Evolutionary conservation across 768 basidiomycete genomes (phyloP).

Genomic region (Tricholoma saponaceum): DNA sequence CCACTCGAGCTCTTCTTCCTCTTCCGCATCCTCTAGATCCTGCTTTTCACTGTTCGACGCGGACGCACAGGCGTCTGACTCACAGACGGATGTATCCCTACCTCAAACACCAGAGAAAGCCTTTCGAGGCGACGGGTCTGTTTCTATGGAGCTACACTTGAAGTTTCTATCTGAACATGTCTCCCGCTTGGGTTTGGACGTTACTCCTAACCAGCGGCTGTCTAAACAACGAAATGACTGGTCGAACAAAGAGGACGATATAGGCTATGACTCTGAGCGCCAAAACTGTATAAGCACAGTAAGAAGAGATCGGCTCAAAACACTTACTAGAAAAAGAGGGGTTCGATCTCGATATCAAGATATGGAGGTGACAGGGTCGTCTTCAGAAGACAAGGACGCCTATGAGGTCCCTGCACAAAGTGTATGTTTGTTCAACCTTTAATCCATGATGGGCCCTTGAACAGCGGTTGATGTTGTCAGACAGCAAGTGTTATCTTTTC

Average conservation of each 20-base stretch:
- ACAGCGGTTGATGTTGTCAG: background rate
- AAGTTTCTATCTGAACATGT: background rate
- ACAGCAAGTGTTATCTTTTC: background rate
- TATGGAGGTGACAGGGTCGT: background rate
- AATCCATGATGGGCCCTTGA: no score
- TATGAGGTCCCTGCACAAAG: background rate
- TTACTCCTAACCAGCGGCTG: slow-evolving; percentile 5
- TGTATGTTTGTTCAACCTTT: background rate
- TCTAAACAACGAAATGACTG: background rate
- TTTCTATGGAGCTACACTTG: background rate
- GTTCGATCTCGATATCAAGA: background rate
- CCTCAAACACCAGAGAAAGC: slow-evolving; percentile 7
- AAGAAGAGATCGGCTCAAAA: background rate
- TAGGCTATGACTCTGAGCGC: slow-evolving; percentile 14
- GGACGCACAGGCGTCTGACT: slow-evolving; percentile 9
- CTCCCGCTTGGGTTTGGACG: background rate
- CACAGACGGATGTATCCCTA: slow-evolving; percentile 14
- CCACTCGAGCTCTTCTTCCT: slow-evolving; percentile 11
- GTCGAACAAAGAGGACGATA: background rate
- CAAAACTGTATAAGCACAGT: background rate
- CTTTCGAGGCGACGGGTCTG: background rate
- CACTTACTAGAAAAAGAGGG: background rate
- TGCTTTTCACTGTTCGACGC: slow-evolving; percentile 8
- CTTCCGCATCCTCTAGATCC: slow-evolving; percentile 3
- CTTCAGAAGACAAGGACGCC: background rate